Percentiles rank a stretch among this genome's conserved stretches.
phyloP scores from a whole-genome alignment of 495 filamentous ascomycete genomes.

The Penicillium roqueforti region DNA sequence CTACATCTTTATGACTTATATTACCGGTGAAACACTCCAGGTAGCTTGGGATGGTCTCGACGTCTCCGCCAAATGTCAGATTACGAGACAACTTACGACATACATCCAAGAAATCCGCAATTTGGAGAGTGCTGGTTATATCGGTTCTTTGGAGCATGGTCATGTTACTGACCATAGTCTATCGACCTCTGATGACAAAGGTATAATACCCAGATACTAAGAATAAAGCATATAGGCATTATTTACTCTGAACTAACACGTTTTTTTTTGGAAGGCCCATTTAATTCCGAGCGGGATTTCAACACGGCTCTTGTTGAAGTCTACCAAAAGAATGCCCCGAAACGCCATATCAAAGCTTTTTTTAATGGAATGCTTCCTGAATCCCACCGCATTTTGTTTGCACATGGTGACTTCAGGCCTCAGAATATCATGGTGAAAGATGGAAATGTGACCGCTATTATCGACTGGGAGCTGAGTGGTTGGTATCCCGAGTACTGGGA shows the following conservation, averaged over 20 bases:
- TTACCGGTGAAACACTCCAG: constrained; percentile 23
- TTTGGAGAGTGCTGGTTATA: constrained; percentile 14
- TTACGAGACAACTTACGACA: constrained; percentile 16
- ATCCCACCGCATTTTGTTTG: constrained; percentile 1
- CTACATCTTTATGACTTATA: constrained; percentile 31
- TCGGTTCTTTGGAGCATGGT: constrained; percentile 19
- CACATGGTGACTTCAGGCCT: not conserved
- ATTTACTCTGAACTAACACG: not conserved
- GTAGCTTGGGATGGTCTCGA: constrained; percentile 17
- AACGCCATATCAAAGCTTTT: not conserved
- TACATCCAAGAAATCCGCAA: constrained; percentile 21
- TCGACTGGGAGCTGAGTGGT: too few relatives aligned
- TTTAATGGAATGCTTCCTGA: constrained; percentile 15
- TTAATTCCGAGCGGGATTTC: not conserved
- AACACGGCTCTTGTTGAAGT: too few relatives aligned
- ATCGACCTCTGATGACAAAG: not conserved
- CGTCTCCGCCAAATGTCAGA: constrained; percentile 9
- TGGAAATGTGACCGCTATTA: too few relatives aligned
- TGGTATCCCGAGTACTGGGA: too few relatives aligned
- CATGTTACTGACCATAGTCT: constrained; percentile 17
- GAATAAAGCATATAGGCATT: not conserved
- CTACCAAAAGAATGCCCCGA: not conserved
- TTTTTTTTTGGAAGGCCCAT: not conserved
- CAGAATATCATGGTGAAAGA: too few relatives aligned
- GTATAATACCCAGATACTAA: not conserved